Evolutionary conservation across 2,329 filamentous ascomycete genomes (phyloP).

Genomic region (Didymella lethalis): DNA sequence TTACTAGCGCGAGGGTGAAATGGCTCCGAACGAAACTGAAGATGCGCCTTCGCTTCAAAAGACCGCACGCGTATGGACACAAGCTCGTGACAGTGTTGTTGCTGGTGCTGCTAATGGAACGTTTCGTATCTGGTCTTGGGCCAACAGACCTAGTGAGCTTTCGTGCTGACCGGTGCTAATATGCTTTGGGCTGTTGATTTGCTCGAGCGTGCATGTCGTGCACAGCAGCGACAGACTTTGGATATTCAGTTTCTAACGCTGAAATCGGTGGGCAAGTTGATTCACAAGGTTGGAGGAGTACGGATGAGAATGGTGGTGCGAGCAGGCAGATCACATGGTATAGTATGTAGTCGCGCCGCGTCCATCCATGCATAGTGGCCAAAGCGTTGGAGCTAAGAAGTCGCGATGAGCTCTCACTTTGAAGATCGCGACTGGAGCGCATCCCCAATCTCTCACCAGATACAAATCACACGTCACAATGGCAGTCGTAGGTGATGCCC

Average conservation of each 20-base stretch:
- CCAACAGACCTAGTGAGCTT: constrained; percentile 5
- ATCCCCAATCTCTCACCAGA: constrained; percentile 8
- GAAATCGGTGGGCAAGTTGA: background rate
- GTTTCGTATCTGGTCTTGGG: background rate
- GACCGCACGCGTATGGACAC: background rate
- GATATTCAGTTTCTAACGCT: background rate
- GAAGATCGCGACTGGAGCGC: constrained; percentile 18
- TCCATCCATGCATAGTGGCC: background rate
- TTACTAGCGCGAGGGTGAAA: constrained; percentile 2
- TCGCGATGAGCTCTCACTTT: constrained; percentile 7
- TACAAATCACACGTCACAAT: constrained; percentile 31
- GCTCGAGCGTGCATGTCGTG: constrained; percentile 7
- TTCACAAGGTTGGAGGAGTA: background rate
- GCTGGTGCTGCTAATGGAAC: background rate
- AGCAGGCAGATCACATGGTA: background rate
- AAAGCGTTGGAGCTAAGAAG: constrained; percentile 3
- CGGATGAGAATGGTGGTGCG: background rate
- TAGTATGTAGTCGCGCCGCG: constrained; percentile 10
- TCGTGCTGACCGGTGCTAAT: background rate
- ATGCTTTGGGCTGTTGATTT: background rate
- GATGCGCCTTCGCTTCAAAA: background rate
- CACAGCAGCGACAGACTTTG: background rate
- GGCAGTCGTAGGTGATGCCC: constrained; percentile 41
- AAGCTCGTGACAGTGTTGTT: no score
- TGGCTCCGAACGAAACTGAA: background rate